These are phyloP conservation scores for Dictyostelium discoideum DNA, from an alignment of 78 protist species.

Conservation along the genomic window DNA sequence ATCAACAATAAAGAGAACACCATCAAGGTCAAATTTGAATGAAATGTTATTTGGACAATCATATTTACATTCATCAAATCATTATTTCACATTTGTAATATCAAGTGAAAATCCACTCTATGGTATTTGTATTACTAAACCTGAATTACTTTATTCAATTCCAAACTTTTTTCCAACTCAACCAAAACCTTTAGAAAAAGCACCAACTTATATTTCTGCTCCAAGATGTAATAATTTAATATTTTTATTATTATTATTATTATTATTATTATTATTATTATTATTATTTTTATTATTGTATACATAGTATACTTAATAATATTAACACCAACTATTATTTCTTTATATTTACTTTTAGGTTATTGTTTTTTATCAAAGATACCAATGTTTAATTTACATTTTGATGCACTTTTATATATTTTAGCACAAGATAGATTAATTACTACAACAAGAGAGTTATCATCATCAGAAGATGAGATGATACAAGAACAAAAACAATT, in stretches of 20 bases:
- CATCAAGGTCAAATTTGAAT: conserved; percentile 42
- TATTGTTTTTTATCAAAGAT: conserved; percentile 59
- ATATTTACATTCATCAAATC: conserved; percentile 38
- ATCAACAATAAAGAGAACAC: conserved; percentile 46
- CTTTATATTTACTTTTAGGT: neutral
- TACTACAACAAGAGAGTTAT: conserved; percentile 60
- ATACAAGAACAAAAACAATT: neutral
- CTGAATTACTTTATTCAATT: conserved; percentile 49
- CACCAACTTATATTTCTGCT: conserved; percentile 37
- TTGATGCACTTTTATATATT: conserved; percentile 53
- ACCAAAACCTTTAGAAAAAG: conserved; percentile 43
- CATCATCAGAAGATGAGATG: conserved; percentile 34
- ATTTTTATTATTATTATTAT: neutral
- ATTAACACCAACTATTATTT: too few relatives aligned
- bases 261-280: neutral
- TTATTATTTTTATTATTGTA: neutral
- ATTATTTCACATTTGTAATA: conserved; percentile 53
- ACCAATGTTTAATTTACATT: conserved; percentile 62
- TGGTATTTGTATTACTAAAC: conserved; percentile 69
- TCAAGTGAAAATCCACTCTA: conserved; percentile 69
- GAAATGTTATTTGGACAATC: conserved; percentile 73
- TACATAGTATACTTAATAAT: too few relatives aligned
- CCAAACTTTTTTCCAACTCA: conserved; percentile 68
- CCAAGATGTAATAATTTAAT: conserved; percentile 35
- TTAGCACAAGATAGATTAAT: conserved; percentile 78